Base-by-base conservation (phyloP, 331 rosid genomes). In the Spiraea crenata region DNA sequence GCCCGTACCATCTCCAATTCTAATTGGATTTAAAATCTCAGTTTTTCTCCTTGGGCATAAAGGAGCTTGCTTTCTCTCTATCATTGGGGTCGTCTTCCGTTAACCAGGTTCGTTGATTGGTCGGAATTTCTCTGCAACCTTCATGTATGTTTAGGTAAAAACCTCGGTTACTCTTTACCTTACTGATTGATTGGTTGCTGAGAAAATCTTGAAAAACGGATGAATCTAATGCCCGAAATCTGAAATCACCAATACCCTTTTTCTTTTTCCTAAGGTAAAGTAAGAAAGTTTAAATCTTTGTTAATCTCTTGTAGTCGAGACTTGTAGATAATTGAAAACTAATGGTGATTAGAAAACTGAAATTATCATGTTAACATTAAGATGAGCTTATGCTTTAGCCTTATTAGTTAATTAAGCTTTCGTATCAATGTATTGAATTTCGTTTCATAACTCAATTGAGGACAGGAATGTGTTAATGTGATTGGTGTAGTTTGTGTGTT, bases 81-180 rank as follows among this genome's bases (percentile, higher is more conserved):
- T 48, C 6, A 48, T 48, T 48, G 54, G 54, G 0, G 13, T 48
- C 54, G 16, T 48, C 54, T 48, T 34, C 62, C 34, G 62, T n/a
- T 34, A 57, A 34, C 7, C 6, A 37, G 3, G 63, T 16, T 38
- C 16, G 15, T n/a, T 47, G 44, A 65, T 42, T 25, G 17, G 37
- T 40, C 11, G 60, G 1, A 50, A 39, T 67, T 50, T 67, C 72
- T 67, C 37, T 6, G 44, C 17, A 25, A 49, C 17, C 47, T 73
- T 50, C 64, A 54, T 74, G 65, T 74, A 64, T 74, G 77, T 74
- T 64, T 57, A 64, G 72, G 77, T 74, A 72, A 3, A 17, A 6
- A 11, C 46, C 38, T 54, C 19, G 35, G 10, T 54, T 57, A 20
- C 5, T 17, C 39, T 47, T 59, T 11, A 16, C 57, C 45, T n/a